phyloP scores from a whole-genome alignment of 2,329 filamentous ascomycete genomes.

The Trichoderma citrinoviride region DNA sequence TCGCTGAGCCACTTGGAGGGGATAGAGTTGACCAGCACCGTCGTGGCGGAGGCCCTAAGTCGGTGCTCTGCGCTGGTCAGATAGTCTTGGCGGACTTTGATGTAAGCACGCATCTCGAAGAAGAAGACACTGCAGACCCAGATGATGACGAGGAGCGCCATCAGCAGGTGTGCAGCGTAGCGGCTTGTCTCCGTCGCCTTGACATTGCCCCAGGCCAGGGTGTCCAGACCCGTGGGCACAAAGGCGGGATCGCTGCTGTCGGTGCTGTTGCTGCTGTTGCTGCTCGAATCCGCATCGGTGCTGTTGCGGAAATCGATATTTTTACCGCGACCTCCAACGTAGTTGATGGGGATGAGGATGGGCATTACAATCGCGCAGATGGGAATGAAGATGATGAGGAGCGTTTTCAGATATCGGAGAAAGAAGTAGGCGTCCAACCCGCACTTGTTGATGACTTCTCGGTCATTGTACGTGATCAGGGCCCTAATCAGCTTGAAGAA shows the following conservation, averaged over 20 bases:
- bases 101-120: conserved; percentile 78
- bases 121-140: conserved; percentile 90
- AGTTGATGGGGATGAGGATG: conserved; percentile 83
- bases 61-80: conserved; percentile 93
- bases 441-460: conserved; percentile 90
- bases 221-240: conserved; percentile 65
- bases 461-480: conserved; percentile 66
- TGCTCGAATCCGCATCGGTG: conserved; percentile 10
- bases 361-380: conserved; percentile 76
- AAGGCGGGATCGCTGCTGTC: conserved; percentile 29
- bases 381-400: conserved; percentile 89
- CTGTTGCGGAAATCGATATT: conserved; percentile 44
- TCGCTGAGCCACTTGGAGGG: conserved; percentile 86
- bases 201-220: conserved; percentile 87
- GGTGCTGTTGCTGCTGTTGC: conserved; percentile 22
- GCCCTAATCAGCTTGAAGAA: conserved; percentile 52
- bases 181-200: conserved; percentile 60
- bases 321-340: conserved; percentile 64
- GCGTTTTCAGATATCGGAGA: conserved; percentile 72
- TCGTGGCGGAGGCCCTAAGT: conserved; percentile 88
- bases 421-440: conserved; percentile 98
- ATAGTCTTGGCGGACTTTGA: conserved; percentile 91
- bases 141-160: conserved; percentile 73
- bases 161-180: conserved; percentile 79
- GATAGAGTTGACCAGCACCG: conserved; percentile 87